Evolutionary conservation across 805 yeast species (phyloP).

Genomic region (Saccharomycopsis lassenensis): DNA sequence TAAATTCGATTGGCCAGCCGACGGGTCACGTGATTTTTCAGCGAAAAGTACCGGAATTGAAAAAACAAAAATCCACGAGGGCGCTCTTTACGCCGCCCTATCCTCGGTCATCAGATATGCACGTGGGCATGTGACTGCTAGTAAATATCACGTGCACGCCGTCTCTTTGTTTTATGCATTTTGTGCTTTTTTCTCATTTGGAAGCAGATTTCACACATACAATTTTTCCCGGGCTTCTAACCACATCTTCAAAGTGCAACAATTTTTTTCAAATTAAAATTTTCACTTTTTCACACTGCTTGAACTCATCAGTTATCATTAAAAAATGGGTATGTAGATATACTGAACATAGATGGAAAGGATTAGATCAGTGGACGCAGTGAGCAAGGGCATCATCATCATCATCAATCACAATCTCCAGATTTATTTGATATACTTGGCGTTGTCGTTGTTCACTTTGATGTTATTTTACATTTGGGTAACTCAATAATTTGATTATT

Average conservation of each 20-base stretch:
- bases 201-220: neutral
- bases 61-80: neutral
- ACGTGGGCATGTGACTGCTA: neutral
- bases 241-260: neutral
- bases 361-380: neutral
- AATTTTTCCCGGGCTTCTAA: neutral
- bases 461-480: neutral
- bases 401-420: neutral
- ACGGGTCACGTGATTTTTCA: conserved; percentile 1
- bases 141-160: neutral
- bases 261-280: neutral
- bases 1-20: conserved; percentile 7
- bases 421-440: neutral
- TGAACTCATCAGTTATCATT: conserved; percentile 3
- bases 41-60: too few relatives aligned
- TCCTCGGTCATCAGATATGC: neutral
- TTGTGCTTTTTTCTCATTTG: neutral
- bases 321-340: conserved; percentile 14
- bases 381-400: neutral
- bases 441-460: neutral
- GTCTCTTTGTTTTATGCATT: neutral
- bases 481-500: conserved; percentile 1
- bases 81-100: neutral
- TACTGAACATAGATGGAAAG: neutral
- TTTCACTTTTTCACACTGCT: neutral